Conservation (phyloP, 257 asterid genomes). For the Leptodermis oblonga region DNA sequence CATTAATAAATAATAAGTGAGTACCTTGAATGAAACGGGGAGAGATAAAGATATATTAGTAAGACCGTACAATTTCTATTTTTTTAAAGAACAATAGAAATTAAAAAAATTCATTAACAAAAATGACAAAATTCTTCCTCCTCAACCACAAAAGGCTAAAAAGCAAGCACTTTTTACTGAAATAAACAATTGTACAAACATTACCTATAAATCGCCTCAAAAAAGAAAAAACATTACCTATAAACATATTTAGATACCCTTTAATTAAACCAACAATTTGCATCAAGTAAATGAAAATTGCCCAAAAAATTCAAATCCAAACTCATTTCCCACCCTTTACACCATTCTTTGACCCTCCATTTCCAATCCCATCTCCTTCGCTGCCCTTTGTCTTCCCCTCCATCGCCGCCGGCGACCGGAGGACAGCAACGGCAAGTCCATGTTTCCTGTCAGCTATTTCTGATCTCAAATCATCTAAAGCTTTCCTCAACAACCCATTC, state of each 20-base stretch:
- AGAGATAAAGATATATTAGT: no score
- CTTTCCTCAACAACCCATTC: conserved; percentile 68
- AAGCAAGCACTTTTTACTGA: no score
- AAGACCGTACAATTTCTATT: no score
- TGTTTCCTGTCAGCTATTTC: conserved; percentile 57
- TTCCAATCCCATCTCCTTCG: conserved; percentile 34
- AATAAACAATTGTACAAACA: no score
- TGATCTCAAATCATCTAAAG: conserved; percentile 62
- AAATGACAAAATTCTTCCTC: not conserved
- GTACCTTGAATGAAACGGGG: no score
- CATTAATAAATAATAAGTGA: no score
- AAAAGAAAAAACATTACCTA: no score
- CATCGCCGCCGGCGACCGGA: conserved; percentile 2
- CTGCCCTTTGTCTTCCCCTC: conserved; percentile 15
- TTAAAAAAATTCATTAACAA: not conserved
- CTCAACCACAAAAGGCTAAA: not conserved
- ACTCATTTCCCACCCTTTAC: conserved; percentile 12
- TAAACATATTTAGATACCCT: no score
- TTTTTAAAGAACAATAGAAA: not conserved
- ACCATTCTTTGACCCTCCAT: conserved; percentile 40
- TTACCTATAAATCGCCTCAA: no score
- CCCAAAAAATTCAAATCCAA: conserved; percentile 6
- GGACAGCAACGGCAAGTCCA: conserved; percentile 25
- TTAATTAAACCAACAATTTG: conserved; percentile 5
- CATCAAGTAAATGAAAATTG: not conserved